phyloP scores from a whole-genome alignment of 2,329 filamentous ascomycete species.

The Pseudocercospora ulei region DNA sequence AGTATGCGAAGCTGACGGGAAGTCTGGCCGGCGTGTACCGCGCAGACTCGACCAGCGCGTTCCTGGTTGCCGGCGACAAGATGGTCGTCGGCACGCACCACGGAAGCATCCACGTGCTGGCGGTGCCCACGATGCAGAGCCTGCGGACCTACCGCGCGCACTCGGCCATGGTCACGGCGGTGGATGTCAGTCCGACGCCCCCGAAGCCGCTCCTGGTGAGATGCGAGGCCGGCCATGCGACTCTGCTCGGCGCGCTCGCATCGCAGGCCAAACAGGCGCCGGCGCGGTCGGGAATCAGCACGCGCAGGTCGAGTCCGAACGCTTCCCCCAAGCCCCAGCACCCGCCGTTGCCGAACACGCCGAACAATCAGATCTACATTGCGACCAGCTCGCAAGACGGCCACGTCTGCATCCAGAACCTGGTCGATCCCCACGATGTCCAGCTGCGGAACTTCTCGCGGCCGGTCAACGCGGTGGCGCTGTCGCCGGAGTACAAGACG shows the following conservation, averaged over 20 bases:
- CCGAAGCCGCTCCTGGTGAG: slow-evolving; percentile 41
- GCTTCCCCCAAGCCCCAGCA: slow-evolving; percentile 37
- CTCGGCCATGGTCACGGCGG: slow-evolving; percentile 75
- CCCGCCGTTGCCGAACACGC: slow-evolving; percentile 56
- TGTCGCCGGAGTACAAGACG: slow-evolving; percentile 90
- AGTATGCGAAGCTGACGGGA: slow-evolving; percentile 79
- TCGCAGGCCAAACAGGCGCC: slow-evolving; percentile 14
- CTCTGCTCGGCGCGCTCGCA: slow-evolving; percentile 13
- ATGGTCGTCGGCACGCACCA: slow-evolving; percentile 97
- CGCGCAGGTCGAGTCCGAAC: slow-evolving; percentile 15
- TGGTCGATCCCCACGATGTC: slow-evolving; percentile 82
- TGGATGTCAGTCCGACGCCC: slow-evolving; percentile 83
- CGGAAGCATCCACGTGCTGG: slow-evolving; percentile 85
- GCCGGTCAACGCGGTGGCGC: slow-evolving; percentile 78
- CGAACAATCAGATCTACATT: slow-evolving; percentile 86
- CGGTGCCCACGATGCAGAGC: slow-evolving; percentile 69
- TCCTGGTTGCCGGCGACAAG: slow-evolving; percentile 86
- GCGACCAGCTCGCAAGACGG: slow-evolving; percentile 92
- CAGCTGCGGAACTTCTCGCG: slow-evolving; percentile 86
- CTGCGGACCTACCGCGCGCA: slow-evolving; percentile 86
- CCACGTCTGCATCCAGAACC: slow-evolving; percentile 81
- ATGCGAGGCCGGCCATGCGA: slow-evolving; percentile 18
- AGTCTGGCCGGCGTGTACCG: slow-evolving; percentile 73
- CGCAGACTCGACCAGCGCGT: slow-evolving; percentile 85
- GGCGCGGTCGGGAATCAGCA: slow-evolving; percentile 14